A percentile compares a stretch with the other conserved stretches of the same genome.
Evolutionary conservation across 129 eudicot species (phyloP).

Genomic region (Scalesia atractyloides): DNA sequence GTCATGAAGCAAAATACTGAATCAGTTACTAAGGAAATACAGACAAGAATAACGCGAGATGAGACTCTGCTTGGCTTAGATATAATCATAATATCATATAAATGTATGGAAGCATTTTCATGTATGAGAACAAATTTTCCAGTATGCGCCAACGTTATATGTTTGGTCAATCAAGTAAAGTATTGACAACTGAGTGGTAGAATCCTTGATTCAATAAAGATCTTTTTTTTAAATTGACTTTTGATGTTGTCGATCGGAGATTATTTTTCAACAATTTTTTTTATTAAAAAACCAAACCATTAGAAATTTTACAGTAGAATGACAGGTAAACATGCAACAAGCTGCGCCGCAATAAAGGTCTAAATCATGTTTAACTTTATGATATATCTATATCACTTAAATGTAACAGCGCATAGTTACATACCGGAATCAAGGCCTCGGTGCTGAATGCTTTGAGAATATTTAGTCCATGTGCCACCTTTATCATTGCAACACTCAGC

Average conservation of each 20-base stretch:
- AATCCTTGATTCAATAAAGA: conserved; percentile 4
- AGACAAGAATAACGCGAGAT: no score
- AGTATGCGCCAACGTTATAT: no score
- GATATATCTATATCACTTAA: conserved; percentile 6
- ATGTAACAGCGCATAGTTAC: conserved; percentile 11
- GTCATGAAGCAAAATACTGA: conserved; percentile 3
- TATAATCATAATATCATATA: no score
- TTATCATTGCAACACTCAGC: conserved; percentile 25
- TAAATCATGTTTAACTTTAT: conserved; percentile 11
- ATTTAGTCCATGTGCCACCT: conserved; percentile 49
- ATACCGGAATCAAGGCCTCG: conserved; percentile 47
- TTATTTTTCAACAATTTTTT: no score
- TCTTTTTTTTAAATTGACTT: no score
- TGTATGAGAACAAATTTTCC: background rate
- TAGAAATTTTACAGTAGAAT: no score
- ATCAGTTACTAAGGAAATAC: background rate
- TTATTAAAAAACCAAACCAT: no score
- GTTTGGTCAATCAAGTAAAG: background rate
- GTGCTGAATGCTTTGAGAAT: conserved; percentile 48
- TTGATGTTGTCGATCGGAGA: no score
- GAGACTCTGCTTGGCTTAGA: no score
- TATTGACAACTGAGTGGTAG: background rate
- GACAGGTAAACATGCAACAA: no score
- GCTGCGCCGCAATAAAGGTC: background rate
- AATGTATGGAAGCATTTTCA: no score